Base-by-base conservation (phyloP, 176 grass and related monocot genomes). In the Raddia distichophylla region DNA sequence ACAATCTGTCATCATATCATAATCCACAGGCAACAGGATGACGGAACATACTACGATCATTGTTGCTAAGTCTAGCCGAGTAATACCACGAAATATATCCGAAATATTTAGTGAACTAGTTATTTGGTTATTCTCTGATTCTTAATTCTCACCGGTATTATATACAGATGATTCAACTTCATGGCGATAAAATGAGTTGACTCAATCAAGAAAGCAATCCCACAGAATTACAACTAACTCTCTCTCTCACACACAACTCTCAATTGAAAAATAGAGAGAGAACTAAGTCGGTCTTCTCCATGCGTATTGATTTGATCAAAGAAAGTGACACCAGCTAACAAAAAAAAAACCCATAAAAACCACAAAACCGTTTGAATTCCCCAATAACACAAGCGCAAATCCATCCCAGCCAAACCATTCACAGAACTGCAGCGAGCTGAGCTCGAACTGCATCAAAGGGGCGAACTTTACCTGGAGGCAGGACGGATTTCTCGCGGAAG, bases 391-490 rank as follows among this genome's bases (percentile, higher is more conserved):
- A 51, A 19, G n/a, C 40, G 5, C n/a, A 49, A 65, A 71, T 33
- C 69, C 81, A 67, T 17, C 65, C 40, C 10, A 15, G 14, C 20
- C 33, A 50, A 43, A 20, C 20, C 50, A 81, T 3, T 20, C 56
- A 2, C 5, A 6, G 2, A 48, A 10, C 37, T 44, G 18, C 6
- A 50, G 5, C 32, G 53, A 69, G 69, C 10, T 46, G 44, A 87
- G 63, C 64, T 33, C 7, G n/a, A 42, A 17, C 33, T n/a, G 27
- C 52, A 49, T 54, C 34, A 3, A 69, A 84, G 61, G 61, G 22
- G 37, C 3, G 76, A 35, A 6, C 48, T 70, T 81, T 85, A 80
- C 87, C 77, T 5, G 69, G 62, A 7, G 6, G 7, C 70, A 43
- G 19, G 10, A 19, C 14, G n/a, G 10, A 12, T 45, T 44, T 33